phyloP scores from a whole-genome alignment of 164 flowering plant genomes.

The Dillenia turbinata region DNA sequence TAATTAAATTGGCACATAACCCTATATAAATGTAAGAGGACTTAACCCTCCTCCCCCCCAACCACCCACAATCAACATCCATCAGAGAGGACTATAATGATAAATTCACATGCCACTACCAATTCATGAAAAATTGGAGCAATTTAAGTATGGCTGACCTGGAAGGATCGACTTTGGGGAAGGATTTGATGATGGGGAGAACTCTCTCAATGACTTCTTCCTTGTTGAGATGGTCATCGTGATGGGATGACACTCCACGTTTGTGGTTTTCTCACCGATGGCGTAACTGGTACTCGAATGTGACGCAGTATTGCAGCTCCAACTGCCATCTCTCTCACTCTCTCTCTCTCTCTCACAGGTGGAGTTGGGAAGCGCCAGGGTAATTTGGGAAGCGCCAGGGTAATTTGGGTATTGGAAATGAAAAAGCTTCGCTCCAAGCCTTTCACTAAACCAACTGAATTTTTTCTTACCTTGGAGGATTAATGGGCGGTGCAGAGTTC shows the following conservation, averaged over 20 bases:
- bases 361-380: constrained; percentile 1
- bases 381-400: too few species aligned
- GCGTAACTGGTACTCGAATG: constrained; percentile 58
- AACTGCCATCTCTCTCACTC: constrained; percentile 46
- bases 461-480: too few species aligned
- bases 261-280: constrained; percentile 20
- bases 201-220: constrained; percentile 77
- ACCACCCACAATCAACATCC: not conserved
- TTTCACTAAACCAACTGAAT: too few species aligned
- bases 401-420: too few species aligned
- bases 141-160: constrained; percentile 32
- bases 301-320: constrained; percentile 67
- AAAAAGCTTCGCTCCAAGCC: too few species aligned
- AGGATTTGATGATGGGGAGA: constrained; percentile 72
- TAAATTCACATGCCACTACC: not conserved
- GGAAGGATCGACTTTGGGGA: constrained; percentile 87
- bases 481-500: too few species aligned
- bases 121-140: not conserved
- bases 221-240: constrained; percentile 73
- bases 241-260: constrained; percentile 64
- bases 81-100: not conserved
- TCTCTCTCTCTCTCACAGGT: constrained; percentile 21
- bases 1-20: too few species aligned
- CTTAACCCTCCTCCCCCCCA: not conserved
- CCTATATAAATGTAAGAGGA: too few species aligned